phyloP scores from a whole-genome alignment of 768 basidiomycete genomes.

The Psilocybe sp. region DNA sequence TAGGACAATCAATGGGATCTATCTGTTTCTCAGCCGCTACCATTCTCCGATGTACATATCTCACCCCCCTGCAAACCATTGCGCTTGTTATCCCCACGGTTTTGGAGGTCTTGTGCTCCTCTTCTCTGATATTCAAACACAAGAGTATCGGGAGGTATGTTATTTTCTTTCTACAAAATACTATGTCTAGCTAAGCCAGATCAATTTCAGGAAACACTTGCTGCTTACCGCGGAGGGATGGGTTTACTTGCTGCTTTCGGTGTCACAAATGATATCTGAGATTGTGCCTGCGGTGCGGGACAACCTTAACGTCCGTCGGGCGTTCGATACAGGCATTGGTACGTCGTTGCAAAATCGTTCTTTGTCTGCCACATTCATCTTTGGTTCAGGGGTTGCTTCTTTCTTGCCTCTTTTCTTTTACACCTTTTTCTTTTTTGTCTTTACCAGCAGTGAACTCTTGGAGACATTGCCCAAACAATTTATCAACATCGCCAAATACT shows the following conservation, averaged over 20 bases:
- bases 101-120: conserved; percentile 59
- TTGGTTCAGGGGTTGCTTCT: conserved; percentile 47
- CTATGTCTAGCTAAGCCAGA: not conserved
- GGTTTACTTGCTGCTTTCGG: conserved; percentile 53
- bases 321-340: conserved; percentile 64
- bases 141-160: conserved; percentile 49
- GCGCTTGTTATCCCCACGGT: conserved; percentile 60
- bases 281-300: conserved; percentile 48
- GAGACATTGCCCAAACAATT: conserved; percentile 49
- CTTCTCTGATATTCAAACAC: conserved; percentile 48
- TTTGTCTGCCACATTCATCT: conserved; percentile 1
- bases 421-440: conserved; percentile 57
- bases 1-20: conserved; percentile 35
- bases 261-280: conserved; percentile 62
- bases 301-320: conserved; percentile 43
- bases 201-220: conserved; percentile 43
- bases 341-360: conserved; percentile 18
- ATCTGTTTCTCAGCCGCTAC: conserved; percentile 69
- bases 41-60: conserved; percentile 66
- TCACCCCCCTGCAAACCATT: conserved; percentile 42
- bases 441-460: conserved; percentile 50
- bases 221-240: conserved; percentile 63
- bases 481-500: conserved; percentile 38
- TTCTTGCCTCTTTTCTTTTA: conserved; percentile 66
- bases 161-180: not conserved